These are phyloP conservation scores for Cytidiella melzeri DNA, from an alignment of 768 basidiomycete species.

Conservation along the genomic window DNA sequence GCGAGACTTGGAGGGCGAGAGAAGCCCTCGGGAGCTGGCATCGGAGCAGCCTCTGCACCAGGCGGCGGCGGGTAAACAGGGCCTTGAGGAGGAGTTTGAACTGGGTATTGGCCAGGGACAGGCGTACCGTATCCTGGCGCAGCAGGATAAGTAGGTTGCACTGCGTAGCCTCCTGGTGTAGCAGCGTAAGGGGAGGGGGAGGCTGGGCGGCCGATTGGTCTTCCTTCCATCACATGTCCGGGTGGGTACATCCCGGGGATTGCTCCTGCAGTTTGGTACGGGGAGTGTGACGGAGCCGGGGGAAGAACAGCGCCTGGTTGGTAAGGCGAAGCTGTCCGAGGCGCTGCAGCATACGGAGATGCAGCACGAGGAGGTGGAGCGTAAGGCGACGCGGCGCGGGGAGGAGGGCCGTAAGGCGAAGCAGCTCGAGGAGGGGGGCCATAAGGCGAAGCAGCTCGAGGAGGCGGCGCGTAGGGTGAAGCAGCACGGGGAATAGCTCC, in stretches of 20 bases:
- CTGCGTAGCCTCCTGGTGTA: constrained; percentile 11
- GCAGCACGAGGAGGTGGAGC: background rate
- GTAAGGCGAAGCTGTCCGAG: constrained; percentile 16
- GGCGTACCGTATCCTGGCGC: constrained; percentile 6
- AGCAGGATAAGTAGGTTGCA: background rate
- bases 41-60: constrained; percentile 11
- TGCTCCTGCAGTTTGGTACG: constrained; percentile 20
- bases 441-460: constrained; percentile 25
- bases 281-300: background rate
- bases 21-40: constrained; percentile 63
- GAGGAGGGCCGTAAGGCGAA: constrained; percentile 15
- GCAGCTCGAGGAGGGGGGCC: constrained; percentile 14
- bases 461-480: constrained; percentile 12
- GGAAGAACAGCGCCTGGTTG: constrained; percentile 5
- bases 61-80: constrained; percentile 4
- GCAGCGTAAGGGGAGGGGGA: background rate
- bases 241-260: constrained; percentile 42
- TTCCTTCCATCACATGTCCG: constrained; percentile 36
- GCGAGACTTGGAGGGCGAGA: constrained; percentile 64
- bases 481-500: constrained; percentile 7
- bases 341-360: constrained; percentile 1
- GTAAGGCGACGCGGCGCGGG: constrained; percentile 20
- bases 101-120: constrained; percentile 1
- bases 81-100: constrained; percentile 2
- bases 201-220: constrained; percentile 30